Conservation (phyloP, 768 basidiomycete genomes). For the Boletellus ananas region DNA sequence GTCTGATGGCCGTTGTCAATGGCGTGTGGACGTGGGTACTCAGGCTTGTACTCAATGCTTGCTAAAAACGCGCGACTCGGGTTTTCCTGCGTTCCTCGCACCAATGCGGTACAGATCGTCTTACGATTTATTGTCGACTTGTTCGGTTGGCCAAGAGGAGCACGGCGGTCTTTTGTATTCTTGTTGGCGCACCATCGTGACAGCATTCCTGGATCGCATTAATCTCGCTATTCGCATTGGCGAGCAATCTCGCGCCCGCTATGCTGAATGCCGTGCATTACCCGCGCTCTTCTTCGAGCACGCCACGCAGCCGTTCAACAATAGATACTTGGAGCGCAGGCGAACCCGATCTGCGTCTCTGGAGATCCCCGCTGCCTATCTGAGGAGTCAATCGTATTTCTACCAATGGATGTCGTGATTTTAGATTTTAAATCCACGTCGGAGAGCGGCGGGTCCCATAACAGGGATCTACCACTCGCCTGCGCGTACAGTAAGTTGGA, state of each 20-base stretch:
- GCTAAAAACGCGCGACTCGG: neutral
- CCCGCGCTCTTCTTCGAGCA: too few relatives aligned
- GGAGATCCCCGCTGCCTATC: too few relatives aligned
- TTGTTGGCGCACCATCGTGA: neutral
- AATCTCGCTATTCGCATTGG: too few relatives aligned
- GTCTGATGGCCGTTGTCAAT: constrained; percentile 20
- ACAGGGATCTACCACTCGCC: neutral
- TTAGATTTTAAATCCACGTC: neutral
- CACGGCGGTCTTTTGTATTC: neutral
- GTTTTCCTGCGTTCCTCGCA: neutral
- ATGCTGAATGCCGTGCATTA: too few relatives aligned
- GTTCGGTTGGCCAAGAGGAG: constrained; percentile 10
- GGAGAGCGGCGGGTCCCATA: neutral
- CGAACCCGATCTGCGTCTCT: too few relatives aligned
- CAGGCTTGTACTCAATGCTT: neutral
- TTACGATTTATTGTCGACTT: constrained; percentile 12
- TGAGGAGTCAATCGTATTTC: too few relatives aligned
- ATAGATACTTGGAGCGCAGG: too few relatives aligned
- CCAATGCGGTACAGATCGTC: constrained; percentile 9
- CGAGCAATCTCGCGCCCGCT: too few relatives aligned
- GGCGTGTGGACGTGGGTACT: constrained; percentile 5
- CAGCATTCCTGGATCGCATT: too few relatives aligned
- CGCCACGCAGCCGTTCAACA: too few relatives aligned
- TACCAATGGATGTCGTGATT: constrained; percentile 3
- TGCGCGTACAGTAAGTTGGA: neutral